phyloP scores from a whole-genome alignment of 441 rosid genomes.

The Adansonia gregorii region DNA sequence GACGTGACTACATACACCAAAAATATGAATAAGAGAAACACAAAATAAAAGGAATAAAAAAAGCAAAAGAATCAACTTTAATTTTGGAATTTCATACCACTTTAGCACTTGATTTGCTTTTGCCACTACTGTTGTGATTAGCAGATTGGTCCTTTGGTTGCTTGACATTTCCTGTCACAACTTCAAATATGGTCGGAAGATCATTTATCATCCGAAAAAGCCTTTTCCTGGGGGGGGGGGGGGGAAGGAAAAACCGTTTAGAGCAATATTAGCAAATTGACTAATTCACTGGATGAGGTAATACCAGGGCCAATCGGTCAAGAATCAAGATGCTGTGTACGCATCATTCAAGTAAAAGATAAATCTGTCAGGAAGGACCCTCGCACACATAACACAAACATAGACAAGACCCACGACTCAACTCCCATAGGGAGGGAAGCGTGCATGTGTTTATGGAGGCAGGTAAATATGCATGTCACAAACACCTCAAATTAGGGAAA shows the following conservation, averaged over 20 bases:
- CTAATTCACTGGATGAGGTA: neutral
- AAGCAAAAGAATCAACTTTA: neutral
- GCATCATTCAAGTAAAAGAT: neutral
- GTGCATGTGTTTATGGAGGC: neutral
- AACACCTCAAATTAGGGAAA: neutral
- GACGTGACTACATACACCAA: conserved; percentile 48
- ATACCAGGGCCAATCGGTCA: neutral
- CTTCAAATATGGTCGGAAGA: conserved; percentile 79
- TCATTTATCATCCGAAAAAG: conserved; percentile 92
- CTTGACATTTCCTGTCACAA: conserved; percentile 72
- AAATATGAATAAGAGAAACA: neutral
- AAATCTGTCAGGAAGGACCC: neutral
- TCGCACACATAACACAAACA: neutral
- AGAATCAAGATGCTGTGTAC: neutral
- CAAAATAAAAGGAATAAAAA: neutral
- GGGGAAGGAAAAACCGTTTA: neutral
- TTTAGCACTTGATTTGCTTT: conserved; percentile 74
- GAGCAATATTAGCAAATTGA: neutral
- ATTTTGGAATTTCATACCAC: conserved; percentile 40
- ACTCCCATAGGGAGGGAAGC: neutral
- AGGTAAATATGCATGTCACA: neutral
- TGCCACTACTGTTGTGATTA: conserved; percentile 55
- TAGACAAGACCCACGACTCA: neutral
- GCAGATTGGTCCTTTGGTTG: conserved; percentile 72
- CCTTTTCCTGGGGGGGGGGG: too few relatives aligned